Conservation (phyloP, 2,329 filamentous ascomycete genomes). For the Coniochaeta pulveracea region DNA sequence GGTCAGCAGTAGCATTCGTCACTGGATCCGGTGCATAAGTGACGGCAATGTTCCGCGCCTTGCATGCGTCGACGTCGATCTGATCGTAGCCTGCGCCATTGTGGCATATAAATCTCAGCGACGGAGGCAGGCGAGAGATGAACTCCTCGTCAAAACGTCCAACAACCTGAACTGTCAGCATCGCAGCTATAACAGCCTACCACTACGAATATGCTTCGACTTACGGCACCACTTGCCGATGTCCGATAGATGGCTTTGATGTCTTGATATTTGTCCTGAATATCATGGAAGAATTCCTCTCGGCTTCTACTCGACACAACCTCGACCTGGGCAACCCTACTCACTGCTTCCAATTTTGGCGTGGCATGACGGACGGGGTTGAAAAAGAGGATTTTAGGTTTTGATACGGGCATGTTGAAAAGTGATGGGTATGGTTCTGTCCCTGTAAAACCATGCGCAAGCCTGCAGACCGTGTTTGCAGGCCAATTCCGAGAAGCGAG, state of each 20-base stretch:
- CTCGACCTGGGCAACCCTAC: conserved; percentile 1
- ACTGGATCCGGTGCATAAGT: conserved; percentile 20
- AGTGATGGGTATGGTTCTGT: too few species aligned
- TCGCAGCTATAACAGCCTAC: neutral
- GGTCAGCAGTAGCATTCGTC: conserved; percentile 37
- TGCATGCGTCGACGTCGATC: conserved; percentile 42
- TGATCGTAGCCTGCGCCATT: conserved; percentile 51
- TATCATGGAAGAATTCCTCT: conserved; percentile 4
- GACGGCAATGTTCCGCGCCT: conserved; percentile 18
- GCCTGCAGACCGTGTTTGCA: too few species aligned
- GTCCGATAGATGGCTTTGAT: conserved; percentile 3
- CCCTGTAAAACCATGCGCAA: too few species aligned
- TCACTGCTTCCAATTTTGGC: neutral
- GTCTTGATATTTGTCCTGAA: conserved; percentile 1
- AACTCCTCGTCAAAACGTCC: conserved; percentile 31
- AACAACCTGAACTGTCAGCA: conserved; percentile 6
- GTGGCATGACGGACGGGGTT: conserved; percentile 3
- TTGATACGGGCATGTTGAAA: neutral
- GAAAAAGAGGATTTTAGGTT: conserved; percentile 4
- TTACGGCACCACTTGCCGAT: conserved; percentile 3
- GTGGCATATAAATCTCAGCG: conserved; percentile 37
- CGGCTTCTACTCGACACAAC: conserved; percentile 2
- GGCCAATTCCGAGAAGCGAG: too few species aligned
- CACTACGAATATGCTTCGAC: neutral
- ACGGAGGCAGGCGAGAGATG: conserved; percentile 28